These are phyloP conservation scores for Rehmannia glutinosa DNA, from an alignment of 257 asterid genomes.

Conservation along the genomic window DNA sequence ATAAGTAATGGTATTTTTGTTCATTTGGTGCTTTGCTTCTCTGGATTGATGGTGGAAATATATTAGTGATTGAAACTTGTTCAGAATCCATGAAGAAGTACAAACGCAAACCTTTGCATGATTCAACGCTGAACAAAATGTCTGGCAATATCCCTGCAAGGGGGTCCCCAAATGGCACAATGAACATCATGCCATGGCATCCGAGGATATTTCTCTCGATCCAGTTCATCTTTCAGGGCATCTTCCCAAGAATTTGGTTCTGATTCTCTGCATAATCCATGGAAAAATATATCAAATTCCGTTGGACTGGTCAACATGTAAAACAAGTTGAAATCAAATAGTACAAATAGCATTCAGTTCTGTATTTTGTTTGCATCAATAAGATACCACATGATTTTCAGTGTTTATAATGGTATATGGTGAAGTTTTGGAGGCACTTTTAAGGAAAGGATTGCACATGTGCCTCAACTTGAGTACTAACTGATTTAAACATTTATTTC, in stretches of 20 bases:
- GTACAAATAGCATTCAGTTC: no score
- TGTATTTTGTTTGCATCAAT: no score
- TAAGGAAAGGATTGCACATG: neutral
- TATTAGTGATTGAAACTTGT: constrained; percentile 25
- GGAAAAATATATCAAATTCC: no score
- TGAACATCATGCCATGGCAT: constrained; percentile 99
- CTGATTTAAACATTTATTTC: no score
- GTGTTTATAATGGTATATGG: neutral
- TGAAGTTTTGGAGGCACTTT: neutral
- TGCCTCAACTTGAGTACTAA: no score
- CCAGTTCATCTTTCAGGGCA: constrained; percentile 78
- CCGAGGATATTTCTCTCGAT: constrained; percentile 78
- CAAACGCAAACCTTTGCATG: constrained; percentile 76
- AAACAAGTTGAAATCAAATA: no score
- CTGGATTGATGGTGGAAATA: constrained; percentile 38
- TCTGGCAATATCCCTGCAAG: constrained; percentile 93
- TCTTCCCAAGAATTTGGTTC: constrained; percentile 99
- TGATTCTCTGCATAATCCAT: constrained; percentile 59
- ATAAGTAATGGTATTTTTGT: constrained; percentile 83
- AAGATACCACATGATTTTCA: neutral
- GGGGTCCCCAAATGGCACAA: constrained; percentile 96
- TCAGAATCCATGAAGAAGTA: constrained; percentile 1
- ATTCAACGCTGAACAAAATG: constrained; percentile 97
- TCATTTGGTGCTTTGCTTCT: constrained; percentile 88
- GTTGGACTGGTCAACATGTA: no score